phyloP scores from a whole-genome alignment of 345 rosid genomes.

The Rhodomyrtus tomentosa region DNA sequence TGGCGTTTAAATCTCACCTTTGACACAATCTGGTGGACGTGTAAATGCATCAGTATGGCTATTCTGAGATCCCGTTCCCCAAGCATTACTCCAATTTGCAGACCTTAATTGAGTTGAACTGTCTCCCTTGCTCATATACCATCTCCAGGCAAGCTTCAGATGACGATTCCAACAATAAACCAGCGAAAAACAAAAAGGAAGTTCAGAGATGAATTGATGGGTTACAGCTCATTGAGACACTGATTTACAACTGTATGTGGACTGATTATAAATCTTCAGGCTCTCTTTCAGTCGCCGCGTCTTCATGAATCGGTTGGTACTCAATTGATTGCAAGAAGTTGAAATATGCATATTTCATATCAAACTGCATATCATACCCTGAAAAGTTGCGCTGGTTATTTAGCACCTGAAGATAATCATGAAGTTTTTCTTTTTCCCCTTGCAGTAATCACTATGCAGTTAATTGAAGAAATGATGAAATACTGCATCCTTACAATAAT shows the following conservation, averaged over 20 bases:
- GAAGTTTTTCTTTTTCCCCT: background rate
- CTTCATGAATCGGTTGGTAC: constrained; percentile 5
- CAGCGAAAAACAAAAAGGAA: background rate
- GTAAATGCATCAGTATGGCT: background rate
- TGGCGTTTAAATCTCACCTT: background rate
- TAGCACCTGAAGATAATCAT: background rate
- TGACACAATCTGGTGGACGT: background rate
- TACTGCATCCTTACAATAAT: constrained; percentile 34
- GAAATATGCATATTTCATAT: constrained; percentile 76
- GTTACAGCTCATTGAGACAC: background rate
- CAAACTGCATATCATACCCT: constrained; percentile 90
- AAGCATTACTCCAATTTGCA: background rate
- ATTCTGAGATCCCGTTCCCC: background rate
- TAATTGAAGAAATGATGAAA: background rate
- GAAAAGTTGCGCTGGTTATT: constrained; percentile 4
- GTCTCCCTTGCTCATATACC: background rate
- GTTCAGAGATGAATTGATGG: background rate
- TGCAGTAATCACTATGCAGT: background rate
- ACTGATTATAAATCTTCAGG: background rate
- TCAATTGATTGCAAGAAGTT: constrained; percentile 62
- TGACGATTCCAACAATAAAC: background rate
- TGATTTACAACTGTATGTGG: background rate
- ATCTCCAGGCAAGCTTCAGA: background rate
- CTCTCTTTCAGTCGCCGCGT: background rate
- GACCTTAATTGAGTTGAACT: background rate